phyloP scores from a whole-genome alignment of 495 filamentous ascomycete species.

The Penicillium steckii region DNA sequence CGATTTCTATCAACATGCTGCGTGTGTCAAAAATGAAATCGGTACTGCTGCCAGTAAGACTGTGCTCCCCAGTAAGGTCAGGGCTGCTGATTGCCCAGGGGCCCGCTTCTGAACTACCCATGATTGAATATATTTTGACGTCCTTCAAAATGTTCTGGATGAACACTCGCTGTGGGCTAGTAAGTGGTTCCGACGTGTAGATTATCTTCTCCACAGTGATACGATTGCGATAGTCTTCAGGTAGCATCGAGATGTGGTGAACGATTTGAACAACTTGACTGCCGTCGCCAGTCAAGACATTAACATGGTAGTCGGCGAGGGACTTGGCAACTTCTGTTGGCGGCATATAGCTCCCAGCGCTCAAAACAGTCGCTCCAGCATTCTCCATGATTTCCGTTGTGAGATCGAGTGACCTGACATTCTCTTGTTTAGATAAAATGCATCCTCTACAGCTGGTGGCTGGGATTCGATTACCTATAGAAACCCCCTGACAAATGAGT shows the following conservation, averaged over 20 bases:
- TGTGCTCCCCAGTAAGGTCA: conserved; percentile 17
- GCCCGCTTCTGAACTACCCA: not conserved
- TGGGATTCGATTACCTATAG: too few relatives aligned
- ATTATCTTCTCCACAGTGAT: conserved; percentile 22
- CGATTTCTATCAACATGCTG: conserved; percentile 27
- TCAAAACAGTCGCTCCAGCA: conserved; percentile 22
- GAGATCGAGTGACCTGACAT: conserved; percentile 8
- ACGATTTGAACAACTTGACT: conserved; percentile 25
- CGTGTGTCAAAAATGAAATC: conserved; percentile 36
- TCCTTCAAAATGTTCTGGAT: not conserved
- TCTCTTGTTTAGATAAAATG: not conserved
- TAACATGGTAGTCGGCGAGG: conserved; percentile 22
- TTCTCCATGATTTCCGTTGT: conserved; percentile 18
- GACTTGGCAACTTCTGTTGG: conserved; percentile 11
- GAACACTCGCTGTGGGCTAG: conserved; percentile 8
- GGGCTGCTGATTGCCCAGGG: conserved; percentile 17
- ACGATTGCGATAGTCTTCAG: not conserved
- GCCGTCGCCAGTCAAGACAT: conserved; percentile 26
- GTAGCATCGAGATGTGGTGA: conserved; percentile 21
- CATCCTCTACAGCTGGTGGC: not conserved
- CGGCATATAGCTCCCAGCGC: conserved; percentile 23
- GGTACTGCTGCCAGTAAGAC: not conserved
- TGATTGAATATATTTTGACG: not conserved
- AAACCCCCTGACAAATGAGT: conserved; percentile 18
- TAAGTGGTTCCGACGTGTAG: conserved; percentile 29